A percentile compares a stretch with the other conserved stretches of the same genome.
Evolutionary conservation across 352 stramenopile genomes (phyloP).

Genomic region (Phytopythium chamaehyphon): DNA sequence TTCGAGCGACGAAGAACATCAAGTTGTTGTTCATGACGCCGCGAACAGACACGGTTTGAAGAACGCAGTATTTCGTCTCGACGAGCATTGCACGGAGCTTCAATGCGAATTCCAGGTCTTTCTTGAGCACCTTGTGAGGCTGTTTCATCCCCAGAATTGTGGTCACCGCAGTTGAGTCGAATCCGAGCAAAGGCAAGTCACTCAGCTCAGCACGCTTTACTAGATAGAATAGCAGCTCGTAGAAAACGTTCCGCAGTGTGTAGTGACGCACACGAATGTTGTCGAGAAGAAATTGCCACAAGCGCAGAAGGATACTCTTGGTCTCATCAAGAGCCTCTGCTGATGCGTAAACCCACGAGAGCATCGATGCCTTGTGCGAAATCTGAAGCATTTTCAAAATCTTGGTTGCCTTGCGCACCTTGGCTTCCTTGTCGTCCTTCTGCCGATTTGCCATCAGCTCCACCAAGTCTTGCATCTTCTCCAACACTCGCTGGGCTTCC

Average conservation of each 20-base stretch:
- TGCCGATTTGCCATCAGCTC: conserved; percentile 84
- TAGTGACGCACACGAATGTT: conserved; percentile 90
- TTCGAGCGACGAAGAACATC: conserved; percentile 88
- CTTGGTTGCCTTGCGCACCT: conserved; percentile 88
- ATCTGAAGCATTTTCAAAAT: conserved; percentile 89
- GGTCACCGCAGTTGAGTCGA: conserved; percentile 70
- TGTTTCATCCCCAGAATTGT: conserved; percentile 67
- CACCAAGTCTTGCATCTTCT: conserved; percentile 88
- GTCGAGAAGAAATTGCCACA: conserved; percentile 88
- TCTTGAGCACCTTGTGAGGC: conserved; percentile 71
- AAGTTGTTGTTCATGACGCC: conserved; percentile 91
- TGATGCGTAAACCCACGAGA: conserved; percentile 86
- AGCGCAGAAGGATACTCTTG: conserved; percentile 77
- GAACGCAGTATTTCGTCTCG: conserved; percentile 86
- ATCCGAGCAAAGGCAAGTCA: conserved; percentile 77
- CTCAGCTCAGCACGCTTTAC: conserved; percentile 85
- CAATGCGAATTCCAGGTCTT: conserved; percentile 77
- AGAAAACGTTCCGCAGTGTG: conserved; percentile 87
- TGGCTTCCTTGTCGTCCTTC: conserved; percentile 89
- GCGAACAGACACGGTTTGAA: conserved; percentile 83
- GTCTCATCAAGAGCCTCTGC: conserved; percentile 82
- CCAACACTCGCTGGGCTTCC: conserved; percentile 82
- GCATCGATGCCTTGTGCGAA: conserved; percentile 87
- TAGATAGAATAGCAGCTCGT: conserved; percentile 86
- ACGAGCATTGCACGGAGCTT: conserved; percentile 87